Percentiles rank a stretch among this genome's conserved stretches.
Conservation (phyloP, 202 grass and related monocot genomes). For the Tripidium arundinaceum region DNA sequence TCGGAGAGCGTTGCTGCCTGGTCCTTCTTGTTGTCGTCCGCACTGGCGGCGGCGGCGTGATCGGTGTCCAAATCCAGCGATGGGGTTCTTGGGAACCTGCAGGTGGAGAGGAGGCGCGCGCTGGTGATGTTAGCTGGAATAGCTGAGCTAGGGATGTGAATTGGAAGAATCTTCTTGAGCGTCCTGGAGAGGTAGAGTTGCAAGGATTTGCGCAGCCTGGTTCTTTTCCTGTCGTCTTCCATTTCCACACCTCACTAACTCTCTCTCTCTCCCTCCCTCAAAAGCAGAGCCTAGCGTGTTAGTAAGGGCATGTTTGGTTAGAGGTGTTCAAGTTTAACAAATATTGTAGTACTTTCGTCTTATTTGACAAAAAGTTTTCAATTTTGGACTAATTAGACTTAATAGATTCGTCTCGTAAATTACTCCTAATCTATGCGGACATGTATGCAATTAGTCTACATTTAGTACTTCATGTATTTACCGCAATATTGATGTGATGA, state of each 20-base stretch:
- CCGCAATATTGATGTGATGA: too few species aligned
- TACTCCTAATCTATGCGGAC: too few species aligned
- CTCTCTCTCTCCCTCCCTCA: not conserved
- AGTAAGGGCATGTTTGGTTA: too few species aligned
- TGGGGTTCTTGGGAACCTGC: constrained; percentile 53
- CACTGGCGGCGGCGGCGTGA: not conserved
- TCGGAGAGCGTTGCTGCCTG: constrained; percentile 53
- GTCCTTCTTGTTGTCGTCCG: not conserved
- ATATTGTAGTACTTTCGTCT: too few species aligned
- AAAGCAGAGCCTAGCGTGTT: not conserved
- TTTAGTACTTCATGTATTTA: too few species aligned
- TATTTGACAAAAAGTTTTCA: too few species aligned
- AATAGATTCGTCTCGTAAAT: too few species aligned
- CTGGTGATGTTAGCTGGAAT: constrained; percentile 21
- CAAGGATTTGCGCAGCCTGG: constrained; percentile 52
- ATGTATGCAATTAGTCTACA: too few species aligned
- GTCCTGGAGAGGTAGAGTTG: constrained; percentile 55
- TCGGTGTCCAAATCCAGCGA: constrained; percentile 33
- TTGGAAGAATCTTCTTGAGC: constrained; percentile 59
- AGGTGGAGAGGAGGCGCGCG: constrained; percentile 40
- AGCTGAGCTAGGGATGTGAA: constrained; percentile 33
- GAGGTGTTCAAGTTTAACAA: too few species aligned
- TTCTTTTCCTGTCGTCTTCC: constrained; percentile 31
- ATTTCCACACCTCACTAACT: not conserved
- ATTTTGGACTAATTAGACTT: too few species aligned